phyloP scores from a whole-genome alignment of 2,329 filamentous ascomycete genomes.

The Sporothrix pallida region DNA sequence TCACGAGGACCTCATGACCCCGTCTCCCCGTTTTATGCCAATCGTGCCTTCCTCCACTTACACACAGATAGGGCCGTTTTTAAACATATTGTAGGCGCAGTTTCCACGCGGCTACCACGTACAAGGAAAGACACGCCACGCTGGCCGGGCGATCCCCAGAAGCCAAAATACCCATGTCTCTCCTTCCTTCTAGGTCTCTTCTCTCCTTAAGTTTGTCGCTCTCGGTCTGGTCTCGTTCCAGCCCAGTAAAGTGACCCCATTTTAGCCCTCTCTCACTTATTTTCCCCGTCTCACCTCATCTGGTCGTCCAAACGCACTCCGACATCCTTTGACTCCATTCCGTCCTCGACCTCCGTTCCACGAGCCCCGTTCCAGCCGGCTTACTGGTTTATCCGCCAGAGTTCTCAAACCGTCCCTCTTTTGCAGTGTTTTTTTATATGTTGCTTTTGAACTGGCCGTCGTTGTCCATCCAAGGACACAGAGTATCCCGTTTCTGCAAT shows the following conservation, averaged over 20 bases:
- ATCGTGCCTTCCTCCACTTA: not conserved
- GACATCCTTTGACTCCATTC: not conserved
- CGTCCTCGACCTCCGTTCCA: not conserved
- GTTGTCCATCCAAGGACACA: not conserved
- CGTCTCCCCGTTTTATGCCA: not conserved
- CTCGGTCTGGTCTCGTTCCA: not conserved
- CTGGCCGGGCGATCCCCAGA: conserved; percentile 2
- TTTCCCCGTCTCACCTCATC: conserved; percentile 11
- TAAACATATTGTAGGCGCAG: not conserved
- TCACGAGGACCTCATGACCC: not conserved
- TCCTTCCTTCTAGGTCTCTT: not conserved
- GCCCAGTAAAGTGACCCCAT: not conserved
- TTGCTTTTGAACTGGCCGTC: not conserved
- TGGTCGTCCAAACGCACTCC: not conserved
- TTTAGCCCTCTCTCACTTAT: not conserved
- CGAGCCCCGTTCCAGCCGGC: conserved; percentile 6
- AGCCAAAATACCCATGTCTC: conserved; percentile 7
- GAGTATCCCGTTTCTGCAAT: not conserved
- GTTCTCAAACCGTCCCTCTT: not conserved
- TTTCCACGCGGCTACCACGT: conserved; percentile 11
- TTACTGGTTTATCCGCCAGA: conserved; percentile 14
- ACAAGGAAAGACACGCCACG: not conserved
- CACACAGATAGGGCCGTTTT: not conserved
- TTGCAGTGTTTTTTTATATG: not conserved
- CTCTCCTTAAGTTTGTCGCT: not conserved